Evolutionary conservation across 2,329 filamentous ascomycete genomes (phyloP), one percentile per base, ranked within the genome.

Genomic region (Colletotrichum musicola): DNA sequence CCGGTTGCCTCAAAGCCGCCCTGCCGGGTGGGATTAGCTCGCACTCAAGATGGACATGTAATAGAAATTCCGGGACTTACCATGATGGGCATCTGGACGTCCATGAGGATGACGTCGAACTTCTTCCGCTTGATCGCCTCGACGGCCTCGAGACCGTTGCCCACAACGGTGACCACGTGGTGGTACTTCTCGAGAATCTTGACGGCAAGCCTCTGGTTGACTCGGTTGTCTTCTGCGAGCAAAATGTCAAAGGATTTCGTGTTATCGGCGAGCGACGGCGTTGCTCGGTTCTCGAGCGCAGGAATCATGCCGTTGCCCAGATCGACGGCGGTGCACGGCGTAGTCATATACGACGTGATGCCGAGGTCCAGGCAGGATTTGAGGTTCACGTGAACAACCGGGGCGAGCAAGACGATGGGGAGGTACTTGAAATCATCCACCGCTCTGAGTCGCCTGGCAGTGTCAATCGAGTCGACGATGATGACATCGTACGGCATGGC

Each of bases 21-120:
- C 91, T 93, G 44, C 62, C 22, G 67, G 67, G 62, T 68, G 64
- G 63, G 46, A 27, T 69, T 68, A 69, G 67, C 67, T 60, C 42
- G 42, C 62, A 60, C 42, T 68, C n/a, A 40, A 18, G 66, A 44
- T 66, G 18, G 47, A 59, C 42, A 60, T 51, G 46, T 30, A 50
- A 65, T 51, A 61, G 62, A 68, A 68, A 65, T 51, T n/a, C 42
- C 62, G 65, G 49, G 42, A 72, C 89, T 83, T 82, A 93, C 91
- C 95, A 98, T 98, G 75, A 98, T 93, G n/a, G 96, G 96, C 96
- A 99, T 99, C 79, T 98, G 96, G 18, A 99, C 96, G 77, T 99
- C 96, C 96, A 99, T 99, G 56, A 99, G 87, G 72, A 99, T 96
- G 70, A 97, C 93, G 79, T 99, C 96, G 78, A 97, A 99, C 77